phyloP scores from a whole-genome alignment of 1,284 basidiomycete genomes.

The Leccinum pachyderme region DNA sequence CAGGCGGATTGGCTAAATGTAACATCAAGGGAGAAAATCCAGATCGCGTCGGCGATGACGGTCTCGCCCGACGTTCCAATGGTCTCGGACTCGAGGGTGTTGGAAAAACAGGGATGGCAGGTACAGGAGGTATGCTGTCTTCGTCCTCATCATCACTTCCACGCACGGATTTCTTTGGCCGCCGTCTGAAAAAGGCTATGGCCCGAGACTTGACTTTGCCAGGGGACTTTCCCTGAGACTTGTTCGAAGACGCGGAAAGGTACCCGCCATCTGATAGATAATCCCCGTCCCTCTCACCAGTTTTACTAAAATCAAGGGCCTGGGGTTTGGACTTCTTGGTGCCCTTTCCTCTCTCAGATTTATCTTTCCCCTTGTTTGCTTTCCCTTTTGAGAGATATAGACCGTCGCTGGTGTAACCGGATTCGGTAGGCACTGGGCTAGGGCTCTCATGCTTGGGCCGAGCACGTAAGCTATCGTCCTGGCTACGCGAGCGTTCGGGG shows the following conservation, averaged over 20 bases:
- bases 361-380: constrained; percentile 20
- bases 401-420: constrained; percentile 31
- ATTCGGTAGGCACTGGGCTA: constrained; percentile 18
- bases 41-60: constrained; percentile 27
- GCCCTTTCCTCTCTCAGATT: constrained; percentile 17
- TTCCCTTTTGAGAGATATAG: constrained; percentile 33
- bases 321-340: constrained; percentile 21
- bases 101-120: constrained; percentile 26
- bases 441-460: constrained; percentile 9
- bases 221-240: constrained; percentile 30
- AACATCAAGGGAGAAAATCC: constrained; percentile 28
- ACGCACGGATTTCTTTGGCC: constrained; percentile 24
- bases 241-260: constrained; percentile 34
- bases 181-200: constrained; percentile 34
- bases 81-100: constrained; percentile 30
- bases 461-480: constrained; percentile 19
- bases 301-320: constrained; percentile 15
- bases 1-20: constrained; percentile 22
- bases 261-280: constrained; percentile 31
- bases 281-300: constrained; percentile 21
- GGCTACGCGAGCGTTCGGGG: constrained; percentile 19
- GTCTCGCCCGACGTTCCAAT: constrained; percentile 24
- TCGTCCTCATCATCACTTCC: constrained; percentile 33
- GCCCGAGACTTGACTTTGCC: constrained; percentile 32
- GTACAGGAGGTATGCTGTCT: constrained; percentile 27